A percentile compares a stretch with the other conserved stretches of the same genome.
Conservation (phyloP, 176 grass and related monocot species). For the Oryza australiensis region DNA sequence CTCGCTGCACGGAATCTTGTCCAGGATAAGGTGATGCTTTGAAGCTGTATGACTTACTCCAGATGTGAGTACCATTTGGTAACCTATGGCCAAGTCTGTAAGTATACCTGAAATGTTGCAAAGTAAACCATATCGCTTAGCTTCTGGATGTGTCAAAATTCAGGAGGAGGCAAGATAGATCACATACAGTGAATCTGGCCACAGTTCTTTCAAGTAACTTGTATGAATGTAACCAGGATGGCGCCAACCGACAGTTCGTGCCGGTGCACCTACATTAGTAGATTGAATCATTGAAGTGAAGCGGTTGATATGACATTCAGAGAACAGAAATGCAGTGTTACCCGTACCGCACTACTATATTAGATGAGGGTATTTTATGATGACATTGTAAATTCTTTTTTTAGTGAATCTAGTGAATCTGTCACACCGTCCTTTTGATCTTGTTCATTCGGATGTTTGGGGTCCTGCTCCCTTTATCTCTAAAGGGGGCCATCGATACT, state of each 20-base stretch:
- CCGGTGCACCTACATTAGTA: constrained; percentile 64
- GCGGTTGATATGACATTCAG: background rate
- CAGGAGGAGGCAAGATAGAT: constrained; percentile 17
- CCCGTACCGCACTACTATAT: background rate
- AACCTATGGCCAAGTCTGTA: constrained; percentile 80
- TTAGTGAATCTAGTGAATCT: too few relatives aligned
- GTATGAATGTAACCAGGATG: constrained; percentile 96
- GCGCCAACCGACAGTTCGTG: constrained; percentile 87
- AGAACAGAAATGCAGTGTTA: background rate
- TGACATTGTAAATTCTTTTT: background rate
- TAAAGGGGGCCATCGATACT: too few relatives aligned
- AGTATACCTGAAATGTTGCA: constrained; percentile 57
- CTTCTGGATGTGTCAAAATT: constrained; percentile 10
- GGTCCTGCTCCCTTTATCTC: too few relatives aligned
- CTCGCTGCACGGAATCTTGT: constrained; percentile 73
- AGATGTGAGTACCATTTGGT: constrained; percentile 55
- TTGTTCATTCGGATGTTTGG: too few relatives aligned
- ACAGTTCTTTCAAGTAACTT: constrained; percentile 87
- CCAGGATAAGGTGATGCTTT: constrained; percentile 84
- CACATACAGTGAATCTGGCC: constrained; percentile 70
- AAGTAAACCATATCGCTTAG: background rate
- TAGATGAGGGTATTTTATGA: background rate
- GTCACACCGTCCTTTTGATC: too few relatives aligned
- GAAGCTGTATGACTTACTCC: constrained; percentile 78
- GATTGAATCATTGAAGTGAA: constrained; percentile 4